Base-by-base conservation (phyloP, 2,329 filamentous ascomycete species). In the Endothia cerciana region DNA sequence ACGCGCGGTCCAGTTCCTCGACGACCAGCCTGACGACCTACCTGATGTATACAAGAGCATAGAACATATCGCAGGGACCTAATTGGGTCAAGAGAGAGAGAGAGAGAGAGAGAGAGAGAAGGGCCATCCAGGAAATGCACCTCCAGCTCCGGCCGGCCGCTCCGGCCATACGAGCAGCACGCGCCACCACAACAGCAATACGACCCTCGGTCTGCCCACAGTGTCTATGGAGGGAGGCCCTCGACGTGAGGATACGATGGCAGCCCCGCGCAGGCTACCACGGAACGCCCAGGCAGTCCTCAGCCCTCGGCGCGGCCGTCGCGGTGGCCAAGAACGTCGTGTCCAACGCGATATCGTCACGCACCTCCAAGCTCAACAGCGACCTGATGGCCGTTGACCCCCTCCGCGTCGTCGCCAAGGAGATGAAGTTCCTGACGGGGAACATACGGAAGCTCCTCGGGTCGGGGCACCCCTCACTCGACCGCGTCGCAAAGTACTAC, bases 401-500 rank as follows among this genome's bases (percentile, higher is more conserved):
- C 41, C 85, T 98, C 74, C 88, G 92, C 69, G 91, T 92, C 41
- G 94, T 98, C 41, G 94, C 92, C 69, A 96, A 97, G 80, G 94
- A 98, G 83, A 92, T 99, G 89, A 95, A 97, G 79, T 96, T 94
- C 73, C 81, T 98, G 74, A 97, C 92, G 13, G 93, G 93, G 63
- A 97, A 98, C 73, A 97, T 98, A 78, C 87, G 92, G 68, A 91
- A 96, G 75, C 84, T 98, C n/a, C 82, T 98, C 19, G 94, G 94
- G 6, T 97, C 94, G 0, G 94, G 94, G 6, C 94, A 99, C 75
- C 95, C 95, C 0, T 93, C 94, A 56, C 86, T 99, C 67, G 95
- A 98, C 75, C 94, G 92, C 51, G 94, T 94, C 36, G 93, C 95
- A 62, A 99, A 99, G 80, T 99, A 99, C 83, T 99, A 99, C 78